phyloP scores from a whole-genome alignment of 2,329 filamentous ascomycete genomes.

The Erysiphe pulchra region DNA sequence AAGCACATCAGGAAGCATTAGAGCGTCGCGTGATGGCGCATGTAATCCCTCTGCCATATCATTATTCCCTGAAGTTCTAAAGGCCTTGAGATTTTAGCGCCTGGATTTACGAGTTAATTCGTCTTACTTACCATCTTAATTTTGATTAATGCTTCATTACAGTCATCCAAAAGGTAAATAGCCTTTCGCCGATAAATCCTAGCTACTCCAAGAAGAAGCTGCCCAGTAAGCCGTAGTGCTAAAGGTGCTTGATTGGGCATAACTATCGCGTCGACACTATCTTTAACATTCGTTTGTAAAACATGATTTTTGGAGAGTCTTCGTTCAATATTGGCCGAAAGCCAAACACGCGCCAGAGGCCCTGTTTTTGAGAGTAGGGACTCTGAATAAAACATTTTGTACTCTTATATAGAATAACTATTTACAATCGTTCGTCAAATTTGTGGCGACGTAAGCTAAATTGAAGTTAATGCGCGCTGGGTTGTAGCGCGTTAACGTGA shows the following conservation, averaged over 20 bases:
- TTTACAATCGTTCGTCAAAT: neutral
- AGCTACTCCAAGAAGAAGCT: slow-evolving; percentile 83
- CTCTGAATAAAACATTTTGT: slow-evolving; percentile 87
- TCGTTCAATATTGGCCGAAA: slow-evolving; percentile 92
- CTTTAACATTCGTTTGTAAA: slow-evolving; percentile 77
- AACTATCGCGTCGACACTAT: slow-evolving; percentile 88
- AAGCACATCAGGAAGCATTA: slow-evolving; percentile 76
- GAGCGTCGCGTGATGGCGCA: slow-evolving; percentile 57
- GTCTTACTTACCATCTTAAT: slow-evolving; percentile 65
- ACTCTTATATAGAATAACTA: neutral
- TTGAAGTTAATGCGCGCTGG: neutral
- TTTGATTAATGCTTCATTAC: slow-evolving; percentile 89
- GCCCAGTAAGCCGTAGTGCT: slow-evolving; percentile 77
- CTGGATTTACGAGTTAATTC: neutral
- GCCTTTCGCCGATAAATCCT: slow-evolving; percentile 95
- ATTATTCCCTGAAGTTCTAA: slow-evolving; percentile 81
- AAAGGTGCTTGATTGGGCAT: slow-evolving; percentile 81
- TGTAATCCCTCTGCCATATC: slow-evolving; percentile 70
- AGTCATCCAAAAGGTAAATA: slow-evolving; percentile 86
- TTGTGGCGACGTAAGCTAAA: slow-evolving; percentile 2
- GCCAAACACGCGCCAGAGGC: slow-evolving; percentile 90
- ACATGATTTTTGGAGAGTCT: slow-evolving; percentile 96
- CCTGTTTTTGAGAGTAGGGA: slow-evolving; percentile 89
- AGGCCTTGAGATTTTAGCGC: slow-evolving; percentile 38
- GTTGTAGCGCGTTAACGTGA: neutral